phyloP scores from a whole-genome alignment of 768 basidiomycete genomes.

The Pleurotus salmoneostramineus region DNA sequence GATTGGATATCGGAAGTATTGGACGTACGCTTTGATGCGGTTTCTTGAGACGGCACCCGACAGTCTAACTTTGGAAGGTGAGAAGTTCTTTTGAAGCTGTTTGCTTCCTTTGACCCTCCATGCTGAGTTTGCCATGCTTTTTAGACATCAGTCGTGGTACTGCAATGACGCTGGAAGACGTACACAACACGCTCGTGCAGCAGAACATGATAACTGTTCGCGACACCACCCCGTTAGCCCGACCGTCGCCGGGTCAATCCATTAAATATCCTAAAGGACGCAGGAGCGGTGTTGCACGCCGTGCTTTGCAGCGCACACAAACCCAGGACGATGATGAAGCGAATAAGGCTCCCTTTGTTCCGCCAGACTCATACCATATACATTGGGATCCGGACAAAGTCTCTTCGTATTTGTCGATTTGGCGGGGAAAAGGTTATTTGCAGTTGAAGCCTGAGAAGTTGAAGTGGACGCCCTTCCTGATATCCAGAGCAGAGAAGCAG shows the following conservation, averaged over 20 bases:
- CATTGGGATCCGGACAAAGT: constrained; percentile 69
- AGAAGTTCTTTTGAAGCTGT: not conserved
- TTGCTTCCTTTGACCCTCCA: no score
- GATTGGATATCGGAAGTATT: constrained; percentile 93
- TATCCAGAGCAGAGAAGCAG: constrained; percentile 37
- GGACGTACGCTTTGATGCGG: constrained; percentile 85
- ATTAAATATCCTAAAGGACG: constrained; percentile 72
- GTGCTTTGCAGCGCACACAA: constrained; percentile 57
- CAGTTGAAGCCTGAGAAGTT: constrained; percentile 76
- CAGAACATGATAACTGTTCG: constrained; percentile 70
- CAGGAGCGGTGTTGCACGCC: constrained; percentile 60
- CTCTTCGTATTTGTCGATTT: constrained; percentile 56
- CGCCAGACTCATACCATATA: constrained; percentile 72
- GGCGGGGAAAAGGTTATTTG: constrained; percentile 79
- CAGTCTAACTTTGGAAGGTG: constrained; percentile 73
- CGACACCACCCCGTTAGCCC: constrained; percentile 44
- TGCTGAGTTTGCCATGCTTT: no score
- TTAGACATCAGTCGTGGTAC: constrained; percentile 82
- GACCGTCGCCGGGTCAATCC: constrained; percentile 73
- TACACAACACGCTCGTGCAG: constrained; percentile 67
- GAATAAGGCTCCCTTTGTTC: constrained; percentile 50
- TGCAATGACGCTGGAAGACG: constrained; percentile 89
- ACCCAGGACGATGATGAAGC: constrained; percentile 38
- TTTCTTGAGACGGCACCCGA: constrained; percentile 60
- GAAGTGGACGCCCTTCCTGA: constrained; percentile 92